Conservation (phyloP, 345 rosid species). For the Raphanus sativus region DNA sequence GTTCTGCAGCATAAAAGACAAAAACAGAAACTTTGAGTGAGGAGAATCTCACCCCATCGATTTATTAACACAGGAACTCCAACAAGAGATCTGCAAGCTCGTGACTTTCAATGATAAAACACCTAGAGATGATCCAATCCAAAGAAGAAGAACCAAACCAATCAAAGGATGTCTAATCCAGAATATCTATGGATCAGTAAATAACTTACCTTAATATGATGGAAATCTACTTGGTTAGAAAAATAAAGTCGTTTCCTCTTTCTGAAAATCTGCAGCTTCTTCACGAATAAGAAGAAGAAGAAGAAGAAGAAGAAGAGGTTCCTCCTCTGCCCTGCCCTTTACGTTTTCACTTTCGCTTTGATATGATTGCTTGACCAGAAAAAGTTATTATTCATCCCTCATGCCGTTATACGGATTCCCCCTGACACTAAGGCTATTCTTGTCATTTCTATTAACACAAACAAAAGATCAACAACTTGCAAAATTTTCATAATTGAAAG, state of each 20-base stretch:
- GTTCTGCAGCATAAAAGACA: not conserved
- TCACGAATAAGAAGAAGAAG: not conserved
- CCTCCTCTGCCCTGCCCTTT: conserved; percentile 15
- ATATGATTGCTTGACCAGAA: conserved; percentile 29
- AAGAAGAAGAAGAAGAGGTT: conserved; percentile 13
- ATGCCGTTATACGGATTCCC: conserved; percentile 34
- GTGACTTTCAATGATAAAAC: conserved; percentile 19
- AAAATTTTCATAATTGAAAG: not conserved
- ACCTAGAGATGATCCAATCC: conserved; percentile 14
- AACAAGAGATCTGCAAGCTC: conserved; percentile 45
- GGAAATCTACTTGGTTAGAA: conserved; percentile 6
- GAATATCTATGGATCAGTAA: conserved; percentile 19
- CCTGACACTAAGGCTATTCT: conserved; percentile 3
- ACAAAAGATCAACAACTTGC: not conserved
- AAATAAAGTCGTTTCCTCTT: conserved; percentile 32
- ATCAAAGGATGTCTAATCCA: conserved; percentile 14
- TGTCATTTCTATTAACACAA: not conserved
- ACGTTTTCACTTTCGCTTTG: conserved; percentile 36
- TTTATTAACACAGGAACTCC: conserved; percentile 28
- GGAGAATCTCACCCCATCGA: conserved; percentile 66
- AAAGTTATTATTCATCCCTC: conserved; percentile 21
- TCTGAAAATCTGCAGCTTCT: not conserved
- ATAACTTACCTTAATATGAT: conserved; percentile 20
- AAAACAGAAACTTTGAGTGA: conserved; percentile 22
- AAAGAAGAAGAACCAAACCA: conserved; percentile 11